Base-by-base conservation (phyloP, 1,139 yeast genomes). In the Spencermartinsiella ligniputridi region DNA sequence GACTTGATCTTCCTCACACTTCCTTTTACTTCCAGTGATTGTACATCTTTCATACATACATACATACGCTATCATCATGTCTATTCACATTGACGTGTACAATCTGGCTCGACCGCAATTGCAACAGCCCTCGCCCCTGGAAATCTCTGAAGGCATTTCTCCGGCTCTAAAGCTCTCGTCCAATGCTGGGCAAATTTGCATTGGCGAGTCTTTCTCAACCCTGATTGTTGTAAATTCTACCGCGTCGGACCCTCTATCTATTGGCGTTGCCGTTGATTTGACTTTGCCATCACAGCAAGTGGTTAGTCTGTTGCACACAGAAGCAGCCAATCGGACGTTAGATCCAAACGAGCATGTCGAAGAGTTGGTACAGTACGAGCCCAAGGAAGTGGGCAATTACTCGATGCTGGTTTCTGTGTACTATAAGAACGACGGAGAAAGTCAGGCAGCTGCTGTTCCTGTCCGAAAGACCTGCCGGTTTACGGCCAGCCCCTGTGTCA, bases 401-500 rank as follows among this genome's bases (percentile, higher is more conserved):
- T 52, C 53, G n/a, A 50, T 65, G 20, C 47, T 53, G 2, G 59
- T 60, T 12, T 48, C 56, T 6, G 51, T 61, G 33, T 44, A 54
- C 9, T 58, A 60, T 48, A 47, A 42, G 15, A 37, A 25, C 5
- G 51, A 42, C 24, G 38, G 34, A 3, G 42, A 32, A 18, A 27
- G 36, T 11, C 44, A 24, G 2, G 36, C 9, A n/a, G 42, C 27
- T 17, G 47, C 42, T 20, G 48, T 61, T 32, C 49, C 42, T 18
- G 48, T 61, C 34, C 49, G 60, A 18, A 62, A 62, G 41, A 52
- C 50, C 34, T 62, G 60, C 48, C 49, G 57, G 40, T 60, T 65
- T 51, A 62, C 52, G 9, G 64, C 66, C 0, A 48, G 53, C 11
- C 60, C 60, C 6, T 67, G 65, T 2, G 48, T 64, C 35, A 43